Conservation (phyloP, 2,329 filamentous ascomycete genomes). For the Xylariaceae sp. region DNA sequence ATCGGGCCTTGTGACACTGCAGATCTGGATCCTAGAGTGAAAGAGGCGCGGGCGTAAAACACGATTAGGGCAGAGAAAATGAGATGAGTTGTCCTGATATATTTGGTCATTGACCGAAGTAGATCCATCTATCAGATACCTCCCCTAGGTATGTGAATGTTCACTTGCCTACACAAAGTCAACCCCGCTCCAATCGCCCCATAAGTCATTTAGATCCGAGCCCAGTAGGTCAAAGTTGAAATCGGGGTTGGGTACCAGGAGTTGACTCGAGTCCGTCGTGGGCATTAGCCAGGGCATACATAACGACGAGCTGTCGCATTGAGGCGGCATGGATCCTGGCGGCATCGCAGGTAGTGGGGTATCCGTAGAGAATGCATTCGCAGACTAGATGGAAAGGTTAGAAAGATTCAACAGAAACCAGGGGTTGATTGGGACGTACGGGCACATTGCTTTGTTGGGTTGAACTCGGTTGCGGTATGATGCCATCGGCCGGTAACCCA, state of each 20-base stretch:
- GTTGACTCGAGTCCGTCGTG: slow-evolving; percentile 30
- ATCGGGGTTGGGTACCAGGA: slow-evolving; percentile 44
- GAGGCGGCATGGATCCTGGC: slow-evolving; percentile 23
- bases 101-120: not conserved
- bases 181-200: slow-evolving; percentile 39
- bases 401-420: not conserved
- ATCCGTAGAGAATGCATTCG: slow-evolving; percentile 39
- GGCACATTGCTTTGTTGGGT: slow-evolving; percentile 20
- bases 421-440: slow-evolving; percentile 7
- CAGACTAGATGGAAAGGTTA: slow-evolving; percentile 36
- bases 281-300: slow-evolving; percentile 33
- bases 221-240: slow-evolving; percentile 50
- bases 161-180: slow-evolving; percentile 19
- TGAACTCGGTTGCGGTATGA: slow-evolving; percentile 23
- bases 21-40: not conserved
- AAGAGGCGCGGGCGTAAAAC: not conserved
- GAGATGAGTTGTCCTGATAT: not conserved
- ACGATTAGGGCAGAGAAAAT: not conserved
- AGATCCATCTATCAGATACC: not conserved
- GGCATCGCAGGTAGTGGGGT: slow-evolving; percentile 19
- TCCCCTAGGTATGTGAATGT: not conserved
- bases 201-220: slow-evolving; percentile 51
- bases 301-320: slow-evolving; percentile 26
- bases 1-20: not conserved
- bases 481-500: slow-evolving; percentile 17